A percentile compares a stretch with the other conserved stretches of the same genome.
Conservation (phyloP, 148 eudicot species). For the Silene uniflora region DNA sequence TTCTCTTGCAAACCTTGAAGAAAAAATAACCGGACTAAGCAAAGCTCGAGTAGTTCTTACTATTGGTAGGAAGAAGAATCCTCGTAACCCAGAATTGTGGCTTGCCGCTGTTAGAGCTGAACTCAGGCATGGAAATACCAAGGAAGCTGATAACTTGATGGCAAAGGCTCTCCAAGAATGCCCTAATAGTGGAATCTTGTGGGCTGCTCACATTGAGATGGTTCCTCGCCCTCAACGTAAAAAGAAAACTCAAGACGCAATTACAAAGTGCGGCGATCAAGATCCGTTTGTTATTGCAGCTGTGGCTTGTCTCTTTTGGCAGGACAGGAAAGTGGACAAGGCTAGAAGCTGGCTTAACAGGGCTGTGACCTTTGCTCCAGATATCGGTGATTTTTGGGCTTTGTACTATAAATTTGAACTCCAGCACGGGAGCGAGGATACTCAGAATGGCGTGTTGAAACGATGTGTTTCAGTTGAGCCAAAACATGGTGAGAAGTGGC, state of each 20-base stretch:
- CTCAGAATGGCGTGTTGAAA: conserved; percentile 68
- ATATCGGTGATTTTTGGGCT: too few relatives aligned
- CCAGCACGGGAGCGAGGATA: conserved; percentile 79
- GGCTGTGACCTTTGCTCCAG: too few relatives aligned
- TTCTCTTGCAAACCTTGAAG: conserved; percentile 80
- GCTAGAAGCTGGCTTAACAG: too few relatives aligned
- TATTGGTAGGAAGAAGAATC: conserved; percentile 82
- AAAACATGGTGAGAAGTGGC: too few relatives aligned
- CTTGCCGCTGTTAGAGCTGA: conserved; percentile 91
- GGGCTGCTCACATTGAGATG: conserved; percentile 80
- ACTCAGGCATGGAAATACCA: conserved; percentile 68
- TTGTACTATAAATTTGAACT: too few relatives aligned
- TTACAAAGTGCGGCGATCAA: conserved; percentile 60
- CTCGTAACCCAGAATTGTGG: conserved; percentile 87
- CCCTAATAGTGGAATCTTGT: conserved; percentile 88
- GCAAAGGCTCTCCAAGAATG: conserved; percentile 96
- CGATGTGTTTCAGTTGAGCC: conserved; percentile 89
- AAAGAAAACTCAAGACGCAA: conserved; percentile 68
- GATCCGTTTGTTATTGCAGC: conserved; percentile 85
- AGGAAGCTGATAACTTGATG: conserved; percentile 81
- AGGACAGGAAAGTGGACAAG: too few relatives aligned
- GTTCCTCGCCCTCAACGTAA: conserved; percentile 88
- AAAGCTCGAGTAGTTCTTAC: conserved; percentile 83
- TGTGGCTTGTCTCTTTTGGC: too few relatives aligned
- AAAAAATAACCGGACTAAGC: conserved; percentile 74